Percentiles rank a stretch among this genome's conserved stretches.
Evolutionary conservation across 1,139 yeast species (phyloP).

Genomic region (Dujonia santamariae): DNA sequence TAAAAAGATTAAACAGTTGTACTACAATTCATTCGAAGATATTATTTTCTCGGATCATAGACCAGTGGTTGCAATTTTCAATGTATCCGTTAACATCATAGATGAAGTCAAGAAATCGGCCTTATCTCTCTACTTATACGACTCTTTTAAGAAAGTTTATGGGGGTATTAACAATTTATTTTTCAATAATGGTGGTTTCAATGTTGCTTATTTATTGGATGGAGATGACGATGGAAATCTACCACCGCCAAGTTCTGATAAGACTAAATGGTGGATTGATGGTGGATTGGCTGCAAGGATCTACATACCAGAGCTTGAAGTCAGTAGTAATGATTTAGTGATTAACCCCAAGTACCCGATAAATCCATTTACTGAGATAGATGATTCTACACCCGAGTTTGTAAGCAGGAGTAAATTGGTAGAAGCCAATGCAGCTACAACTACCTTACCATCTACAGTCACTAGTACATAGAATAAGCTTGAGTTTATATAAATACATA

Average conservation of each 20-base stretch:
- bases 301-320: constrained; percentile 37
- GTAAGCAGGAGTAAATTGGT: constrained; percentile 22
- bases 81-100: constrained; percentile 63
- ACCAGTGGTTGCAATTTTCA: constrained; percentile 82
- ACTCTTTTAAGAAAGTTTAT: constrained; percentile 44
- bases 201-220: constrained; percentile 27
- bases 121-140: constrained; percentile 60
- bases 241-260: constrained; percentile 89
- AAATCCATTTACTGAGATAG: constrained; percentile 62
- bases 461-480: too few species aligned
- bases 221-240: constrained; percentile 34
- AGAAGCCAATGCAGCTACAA: constrained; percentile 29
- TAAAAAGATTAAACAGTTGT: constrained; percentile 56
- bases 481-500: not conserved
- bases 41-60: constrained; percentile 86
- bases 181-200: constrained; percentile 23
- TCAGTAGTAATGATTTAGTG: constrained; percentile 24
- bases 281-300: constrained; percentile 77
- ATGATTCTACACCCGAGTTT: constrained; percentile 31
- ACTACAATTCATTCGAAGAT: constrained; percentile 60
- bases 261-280: constrained; percentile 87
- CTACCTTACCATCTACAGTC: constrained; percentile 14
- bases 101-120: constrained; percentile 61
- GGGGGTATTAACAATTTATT: constrained; percentile 43
- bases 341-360: constrained; percentile 66